Evolutionary conservation across 768 basidiomycete genomes (phyloP).

Genomic region (Kwoniella newhampshirensis): DNA sequence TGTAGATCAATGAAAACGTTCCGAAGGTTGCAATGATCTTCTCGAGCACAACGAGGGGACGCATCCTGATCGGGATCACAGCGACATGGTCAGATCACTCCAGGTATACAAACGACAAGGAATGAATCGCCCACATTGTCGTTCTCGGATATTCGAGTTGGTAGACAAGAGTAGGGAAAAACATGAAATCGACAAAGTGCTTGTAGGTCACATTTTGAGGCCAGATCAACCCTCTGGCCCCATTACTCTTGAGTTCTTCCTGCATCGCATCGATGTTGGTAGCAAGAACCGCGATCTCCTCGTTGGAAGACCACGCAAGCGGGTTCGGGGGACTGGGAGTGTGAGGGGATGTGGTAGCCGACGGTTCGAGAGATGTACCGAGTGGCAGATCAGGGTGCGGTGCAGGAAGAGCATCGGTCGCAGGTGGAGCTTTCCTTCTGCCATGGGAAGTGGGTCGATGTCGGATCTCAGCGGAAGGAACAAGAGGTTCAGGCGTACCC

Average conservation of each 20-base stretch:
- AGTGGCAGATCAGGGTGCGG: conserved; percentile 34
- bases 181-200: conserved; percentile 80
- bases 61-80: conserved; percentile 55
- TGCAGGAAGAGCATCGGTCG: conserved; percentile 31
- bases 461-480: conserved; percentile 14
- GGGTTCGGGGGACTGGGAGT: conserved; percentile 36
- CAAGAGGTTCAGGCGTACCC: conserved; percentile 10
- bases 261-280: conserved; percentile 73
- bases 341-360: conserved; percentile 39
- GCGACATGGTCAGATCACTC: conserved; percentile 2
- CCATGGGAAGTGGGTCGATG: conserved; percentile 2
- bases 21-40: conserved; percentile 85
- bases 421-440: conserved; percentile 16
- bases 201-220: conserved; percentile 78
- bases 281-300: conserved; percentile 67
- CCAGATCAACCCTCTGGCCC: conserved; percentile 65
- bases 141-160: conserved; percentile 95
- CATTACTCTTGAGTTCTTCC: conserved; percentile 71
- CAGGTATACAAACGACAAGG: not conserved
- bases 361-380: conserved; percentile 51
- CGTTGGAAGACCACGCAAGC: conserved; percentile 68
- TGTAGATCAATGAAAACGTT: conserved; percentile 80
- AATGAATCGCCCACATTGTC: conserved; percentile 61
- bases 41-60: conserved; percentile 72
- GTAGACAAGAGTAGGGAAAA: conserved; percentile 90